Conservation (phyloP, 371 early-diverging fungal species). For the Mortierella sp. region DNA sequence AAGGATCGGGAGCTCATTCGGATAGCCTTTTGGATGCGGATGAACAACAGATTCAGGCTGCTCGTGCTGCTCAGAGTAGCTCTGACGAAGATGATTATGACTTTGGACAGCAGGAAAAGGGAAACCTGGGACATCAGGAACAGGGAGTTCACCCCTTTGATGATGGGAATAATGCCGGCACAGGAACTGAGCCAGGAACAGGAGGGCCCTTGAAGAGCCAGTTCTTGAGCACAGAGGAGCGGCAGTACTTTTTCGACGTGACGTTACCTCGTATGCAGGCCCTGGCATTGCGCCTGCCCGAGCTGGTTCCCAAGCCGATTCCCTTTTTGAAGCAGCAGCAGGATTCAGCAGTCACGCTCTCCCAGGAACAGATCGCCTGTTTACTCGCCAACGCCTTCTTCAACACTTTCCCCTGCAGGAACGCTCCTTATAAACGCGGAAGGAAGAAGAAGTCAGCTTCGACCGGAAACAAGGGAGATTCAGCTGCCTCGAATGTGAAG, state of each 20-base stretch:
- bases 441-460: conserved; percentile 22
- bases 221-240: conserved; percentile 37
- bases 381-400: conserved; percentile 68
- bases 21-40: conserved; percentile 12
- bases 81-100: conserved; percentile 17
- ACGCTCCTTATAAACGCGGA: conserved; percentile 32
- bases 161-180: background rate
- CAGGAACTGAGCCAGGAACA: background rate
- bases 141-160: background rate
- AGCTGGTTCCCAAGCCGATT: conserved; percentile 42
- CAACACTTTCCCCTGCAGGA: conserved; percentile 62
- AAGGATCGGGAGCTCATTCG: conserved; percentile 17
- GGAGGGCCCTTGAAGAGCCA: conserved; percentile 26
- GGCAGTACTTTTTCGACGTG: conserved; percentile 49
- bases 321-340: conserved; percentile 48
- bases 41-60: conserved; percentile 13
- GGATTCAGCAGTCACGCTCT: conserved; percentile 50
- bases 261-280: conserved; percentile 49
- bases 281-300: conserved; percentile 43
- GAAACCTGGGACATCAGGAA: background rate
- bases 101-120: background rate
- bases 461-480: background rate
- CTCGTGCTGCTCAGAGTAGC: conserved; percentile 19
- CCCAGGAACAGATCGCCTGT: conserved; percentile 61
- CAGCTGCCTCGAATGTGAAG: conserved; percentile 8